Evolutionary conservation across 1,284 basidiomycete genomes (phyloP).

Genomic region (Puccinia polysora): DNA sequence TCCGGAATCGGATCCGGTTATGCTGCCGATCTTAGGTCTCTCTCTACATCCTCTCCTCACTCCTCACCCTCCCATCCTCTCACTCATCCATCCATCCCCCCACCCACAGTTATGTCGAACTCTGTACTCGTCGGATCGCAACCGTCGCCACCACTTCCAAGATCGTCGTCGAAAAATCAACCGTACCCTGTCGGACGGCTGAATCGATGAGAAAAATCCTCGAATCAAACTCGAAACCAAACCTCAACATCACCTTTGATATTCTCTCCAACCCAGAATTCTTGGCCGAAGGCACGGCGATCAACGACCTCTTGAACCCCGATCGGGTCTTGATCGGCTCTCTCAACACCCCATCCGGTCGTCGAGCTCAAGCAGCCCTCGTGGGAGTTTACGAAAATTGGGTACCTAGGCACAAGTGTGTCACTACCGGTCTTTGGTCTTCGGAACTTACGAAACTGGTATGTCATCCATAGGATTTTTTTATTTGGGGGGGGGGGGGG

Average conservation of each 20-base stretch:
- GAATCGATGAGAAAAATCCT: slow-evolving; percentile 98
- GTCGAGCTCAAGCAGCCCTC: slow-evolving; percentile 71
- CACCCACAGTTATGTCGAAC: slow-evolving; percentile 78
- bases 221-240: slow-evolving; percentile 90
- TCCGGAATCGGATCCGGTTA: slow-evolving; percentile 92
- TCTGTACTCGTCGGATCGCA: slow-evolving; percentile 92
- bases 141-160: slow-evolving; percentile 82
- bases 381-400: slow-evolving; percentile 84
- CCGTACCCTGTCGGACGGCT: slow-evolving; percentile 94
- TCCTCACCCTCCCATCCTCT: neutral
- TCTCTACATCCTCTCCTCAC: slow-evolving; percentile 38
- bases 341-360: slow-evolving; percentile 78
- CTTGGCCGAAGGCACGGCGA: slow-evolving; percentile 95
- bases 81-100: neutral
- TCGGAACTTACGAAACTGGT: slow-evolving; percentile 92
- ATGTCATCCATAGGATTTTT: too few species aligned
- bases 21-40: slow-evolving; percentile 93
- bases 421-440: slow-evolving; percentile 96
- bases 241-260: slow-evolving; percentile 72
- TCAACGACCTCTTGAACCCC: slow-evolving; percentile 76
- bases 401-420: slow-evolving; percentile 78
- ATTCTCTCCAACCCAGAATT: slow-evolving; percentile 99
- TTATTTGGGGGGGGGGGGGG: too few species aligned
- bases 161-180: slow-evolving; percentile 99
- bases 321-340: slow-evolving; percentile 97